Conservation (phyloP, 805 yeast species). For the Cephaloascus albidus region DNA sequence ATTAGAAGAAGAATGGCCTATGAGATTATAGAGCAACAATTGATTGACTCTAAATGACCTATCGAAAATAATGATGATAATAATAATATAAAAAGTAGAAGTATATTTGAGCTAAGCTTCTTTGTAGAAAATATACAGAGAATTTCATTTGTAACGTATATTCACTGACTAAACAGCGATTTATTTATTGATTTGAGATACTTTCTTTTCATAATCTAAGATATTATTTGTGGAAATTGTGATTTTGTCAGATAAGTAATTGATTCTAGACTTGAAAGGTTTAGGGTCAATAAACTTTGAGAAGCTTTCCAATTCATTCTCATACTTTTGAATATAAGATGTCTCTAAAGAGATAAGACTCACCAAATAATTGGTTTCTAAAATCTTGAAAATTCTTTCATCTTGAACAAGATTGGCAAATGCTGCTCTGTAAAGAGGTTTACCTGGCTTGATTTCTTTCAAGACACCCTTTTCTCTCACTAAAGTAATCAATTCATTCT, state of each 20-base stretch:
- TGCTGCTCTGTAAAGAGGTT: slow-evolving; percentile 79
- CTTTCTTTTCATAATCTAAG: neutral
- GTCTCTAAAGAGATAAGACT: slow-evolving; percentile 51
- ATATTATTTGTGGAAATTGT: slow-evolving; percentile 40
- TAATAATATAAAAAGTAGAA: neutral
- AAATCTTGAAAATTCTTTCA: slow-evolving; percentile 39
- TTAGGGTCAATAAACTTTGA: slow-evolving; percentile 41
- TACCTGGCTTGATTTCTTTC: slow-evolving; percentile 60
- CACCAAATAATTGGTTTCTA: slow-evolving; percentile 55
- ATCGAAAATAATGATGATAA: neutral
- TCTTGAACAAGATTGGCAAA: slow-evolving; percentile 59
- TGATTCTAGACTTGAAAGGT: slow-evolving; percentile 51
- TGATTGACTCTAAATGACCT: slow-evolving; percentile 12
- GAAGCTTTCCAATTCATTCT: slow-evolving; percentile 60
- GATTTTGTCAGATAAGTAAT: slow-evolving; percentile 61
- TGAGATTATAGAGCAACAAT: slow-evolving; percentile 33
- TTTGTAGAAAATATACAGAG: too few species aligned
- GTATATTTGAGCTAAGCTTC: neutral
- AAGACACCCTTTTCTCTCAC: slow-evolving; percentile 73
- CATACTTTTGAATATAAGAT: slow-evolving; percentile 52
- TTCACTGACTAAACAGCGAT: neutral
- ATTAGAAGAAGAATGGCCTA: slow-evolving; percentile 64
- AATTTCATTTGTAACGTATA: too few species aligned
- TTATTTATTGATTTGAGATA: neutral
- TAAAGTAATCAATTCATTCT: slow-evolving; percentile 64